phyloP scores from a whole-genome alignment of 1,284 basidiomycete genomes.

The Leucoagaricus sp. region DNA sequence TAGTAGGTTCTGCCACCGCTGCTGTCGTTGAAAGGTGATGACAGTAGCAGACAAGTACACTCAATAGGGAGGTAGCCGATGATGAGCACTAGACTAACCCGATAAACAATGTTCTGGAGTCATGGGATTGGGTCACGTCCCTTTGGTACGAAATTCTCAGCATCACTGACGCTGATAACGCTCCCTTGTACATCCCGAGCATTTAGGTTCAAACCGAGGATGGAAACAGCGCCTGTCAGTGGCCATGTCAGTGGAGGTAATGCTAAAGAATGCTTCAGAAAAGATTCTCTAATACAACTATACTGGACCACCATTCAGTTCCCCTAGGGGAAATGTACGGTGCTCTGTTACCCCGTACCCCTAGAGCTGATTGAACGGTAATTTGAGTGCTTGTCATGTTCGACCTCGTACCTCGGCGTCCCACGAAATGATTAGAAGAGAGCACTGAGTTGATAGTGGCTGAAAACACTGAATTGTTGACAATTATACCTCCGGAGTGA shows the following conservation, averaged over 20 bases:
- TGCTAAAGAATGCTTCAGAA: not conserved
- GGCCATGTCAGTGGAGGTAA: too few species aligned
- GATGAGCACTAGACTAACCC: too few species aligned
- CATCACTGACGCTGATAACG: constrained; percentile 3
- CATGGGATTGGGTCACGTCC: constrained; percentile 1
- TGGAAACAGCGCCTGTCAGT: too few species aligned
- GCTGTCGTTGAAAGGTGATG: not conserved
- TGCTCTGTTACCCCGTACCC: not conserved
- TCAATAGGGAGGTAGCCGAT: too few species aligned
- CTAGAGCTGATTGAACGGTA: not conserved
- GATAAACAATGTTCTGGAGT: not conserved
- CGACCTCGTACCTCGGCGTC: too few species aligned
- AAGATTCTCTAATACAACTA: not conserved
- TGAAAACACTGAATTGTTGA: not conserved
- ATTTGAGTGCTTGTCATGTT: not conserved
- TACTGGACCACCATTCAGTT: not conserved
- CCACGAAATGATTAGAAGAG: not conserved
- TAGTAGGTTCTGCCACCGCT: not conserved
- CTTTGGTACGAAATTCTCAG: not conserved
- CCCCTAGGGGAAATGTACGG: not conserved
- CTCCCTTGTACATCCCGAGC: too few species aligned
- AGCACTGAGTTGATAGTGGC: not conserved
- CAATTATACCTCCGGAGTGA: not conserved
- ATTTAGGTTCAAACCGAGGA: too few species aligned
- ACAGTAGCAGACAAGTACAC: too few species aligned